Evolutionary conservation across 164 flowering plant species (phyloP).

Genomic region (Liriodendron chinense): DNA sequence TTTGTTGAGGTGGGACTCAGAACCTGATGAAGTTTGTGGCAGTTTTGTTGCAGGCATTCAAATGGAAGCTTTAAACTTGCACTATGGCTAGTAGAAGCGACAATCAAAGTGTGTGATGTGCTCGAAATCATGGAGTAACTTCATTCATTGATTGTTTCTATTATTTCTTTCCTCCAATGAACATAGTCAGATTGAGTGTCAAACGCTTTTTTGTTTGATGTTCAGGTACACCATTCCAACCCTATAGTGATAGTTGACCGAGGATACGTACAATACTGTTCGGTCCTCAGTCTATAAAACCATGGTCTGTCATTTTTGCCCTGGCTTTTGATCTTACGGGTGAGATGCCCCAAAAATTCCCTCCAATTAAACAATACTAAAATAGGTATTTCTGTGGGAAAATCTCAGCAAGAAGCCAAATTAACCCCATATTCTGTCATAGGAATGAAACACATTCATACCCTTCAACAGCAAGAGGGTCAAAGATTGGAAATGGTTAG

Average conservation of each 20-base stretch:
- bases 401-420: too few species aligned
- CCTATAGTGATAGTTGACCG: background rate
- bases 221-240: conserved; percentile 19
- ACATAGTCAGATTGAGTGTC: conserved; percentile 5
- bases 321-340: too few species aligned
- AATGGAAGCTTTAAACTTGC: conserved; percentile 1
- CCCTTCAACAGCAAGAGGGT: too few species aligned
- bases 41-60: conserved; percentile 7
- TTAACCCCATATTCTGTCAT: too few species aligned
- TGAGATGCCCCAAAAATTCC: too few species aligned
- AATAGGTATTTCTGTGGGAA: too few species aligned
- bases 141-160: conserved; percentile 23
- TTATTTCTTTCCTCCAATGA: conserved; percentile 8
- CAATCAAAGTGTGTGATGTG: conserved; percentile 15
- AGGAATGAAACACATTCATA: too few species aligned
- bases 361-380: too few species aligned
- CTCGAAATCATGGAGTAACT: conserved; percentile 19
- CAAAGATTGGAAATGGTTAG: too few species aligned
- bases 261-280: too few species aligned
- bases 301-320: too few species aligned
- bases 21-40: conserved; percentile 6
- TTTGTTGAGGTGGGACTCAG: background rate
- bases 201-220: background rate
- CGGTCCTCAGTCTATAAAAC: too few species aligned
- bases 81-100: conserved; percentile 5